Evolutionary conservation across 768 basidiomycete genomes (phyloP), one percentile per base, ranked within the genome.

Genomic region (Melanogaster broomeanus): DNA sequence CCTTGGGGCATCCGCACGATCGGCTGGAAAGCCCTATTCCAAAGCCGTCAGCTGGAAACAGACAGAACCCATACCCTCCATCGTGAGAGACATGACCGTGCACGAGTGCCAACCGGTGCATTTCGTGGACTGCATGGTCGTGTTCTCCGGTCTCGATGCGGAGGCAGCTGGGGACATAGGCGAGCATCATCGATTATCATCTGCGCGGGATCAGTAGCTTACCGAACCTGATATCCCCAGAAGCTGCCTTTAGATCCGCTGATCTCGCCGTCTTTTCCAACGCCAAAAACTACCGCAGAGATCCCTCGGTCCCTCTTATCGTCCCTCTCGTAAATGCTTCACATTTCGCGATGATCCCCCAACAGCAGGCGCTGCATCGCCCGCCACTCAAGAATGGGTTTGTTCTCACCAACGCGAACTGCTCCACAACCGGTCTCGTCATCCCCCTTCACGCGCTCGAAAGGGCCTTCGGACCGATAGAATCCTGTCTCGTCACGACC

Each of bases 361-460:
- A 93, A 62, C 97, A 99, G 70, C 90, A 77, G 45, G 60, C 82
- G 2, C 73, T 81, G 15, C 87, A 90, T 58, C 71, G 76, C 2
- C 88, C 84, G 18, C 83, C 82, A 0, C 79, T 88, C 30, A 81
- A 79, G 63, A 84, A 82, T 58, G 97, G 97, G 3, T 98, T 93
- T 77, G 95, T 99, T 68, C 87, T 99, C 55, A 95, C 94, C 51
- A 99, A 99, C 68, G 97, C 97, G 59, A 99, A 98, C 74, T 98
- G 97, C 74, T 88, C 92, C 21, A 98, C 97, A 4, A 99, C 97
- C 1, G 95, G 90, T 38, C 79, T 87, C 64, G 92, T 93, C 52
- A 83, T 97, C 52, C 92, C 94, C n/a, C 84, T 98, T 59, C 81
- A 83, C 42, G 93, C 94, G 0, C 81, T 98, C 58, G 94, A 97